A percentile compares a stretch with the other conserved stretches of the same genome.
Conservation (phyloP, 257 asterid genomes). For the Solanum ossicruentum region DNA sequence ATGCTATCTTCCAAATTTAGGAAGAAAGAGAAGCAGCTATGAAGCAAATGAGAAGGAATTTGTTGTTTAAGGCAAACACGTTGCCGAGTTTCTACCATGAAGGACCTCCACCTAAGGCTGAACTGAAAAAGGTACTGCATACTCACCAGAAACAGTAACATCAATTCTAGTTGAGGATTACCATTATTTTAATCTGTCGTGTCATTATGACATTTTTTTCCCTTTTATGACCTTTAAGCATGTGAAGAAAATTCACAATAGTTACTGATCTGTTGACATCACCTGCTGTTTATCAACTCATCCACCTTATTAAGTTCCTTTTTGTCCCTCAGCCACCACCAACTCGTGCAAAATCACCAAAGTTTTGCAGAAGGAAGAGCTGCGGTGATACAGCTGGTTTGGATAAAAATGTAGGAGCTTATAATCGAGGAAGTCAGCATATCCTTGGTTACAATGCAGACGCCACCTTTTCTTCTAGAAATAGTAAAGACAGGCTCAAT, state of each 20-base stretch:
- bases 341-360: conserved; percentile 78
- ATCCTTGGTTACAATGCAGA: conserved; percentile 25
- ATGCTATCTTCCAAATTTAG: conserved; percentile 22
- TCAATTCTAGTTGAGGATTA: neutral
- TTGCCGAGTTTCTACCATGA: conserved; percentile 93
- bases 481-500: conserved; percentile 8
- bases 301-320: neutral
- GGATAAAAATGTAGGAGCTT: conserved; percentile 11
- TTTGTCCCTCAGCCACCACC: conserved; percentile 42
- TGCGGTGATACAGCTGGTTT: conserved; percentile 18
- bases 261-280: neutral
- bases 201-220: neutral
- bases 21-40: conserved; percentile 70
- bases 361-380: conserved; percentile 61
- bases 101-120: conserved; percentile 66
- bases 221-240: neutral
- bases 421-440: conserved; percentile 14
- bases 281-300: neutral
- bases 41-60: conserved; percentile 63
- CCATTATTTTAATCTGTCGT: neutral
- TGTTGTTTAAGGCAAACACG: conserved; percentile 72
- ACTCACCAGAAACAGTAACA: neutral
- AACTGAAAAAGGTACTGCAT: conserved; percentile 64
- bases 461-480: conserved; percentile 8
- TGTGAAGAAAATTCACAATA: neutral